Base-by-base conservation (phyloP, 257 asterid genomes). In the Ligustrum vulgare region DNA sequence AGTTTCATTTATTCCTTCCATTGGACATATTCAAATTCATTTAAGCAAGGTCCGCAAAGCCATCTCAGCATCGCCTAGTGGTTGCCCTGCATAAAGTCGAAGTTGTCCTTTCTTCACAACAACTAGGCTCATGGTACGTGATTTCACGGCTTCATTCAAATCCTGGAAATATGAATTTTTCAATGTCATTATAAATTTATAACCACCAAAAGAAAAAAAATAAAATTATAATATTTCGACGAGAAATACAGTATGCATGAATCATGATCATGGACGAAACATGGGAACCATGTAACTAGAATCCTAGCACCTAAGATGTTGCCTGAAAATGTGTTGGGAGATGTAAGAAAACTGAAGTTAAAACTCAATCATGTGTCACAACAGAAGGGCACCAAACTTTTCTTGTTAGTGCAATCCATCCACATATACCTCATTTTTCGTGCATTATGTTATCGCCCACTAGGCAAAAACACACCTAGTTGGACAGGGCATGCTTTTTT, bases 81-180 rank as follows among this genome's bases (percentile, higher is more conserved):
- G 93, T 76, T 94, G 98, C 65, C 99, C 99, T 54, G 94, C 96
- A 67, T 87, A 94, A 60, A 94, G 96, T 76, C 80, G 80, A 78
- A 94, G 94, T 56, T 89, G 87, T 56, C 98, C 97, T 87, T 82
- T 88, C 89, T 81, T 92, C 83, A 91, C 96, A 20, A 92, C 97
- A 32, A 92, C 71, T 60, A 82, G 90, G 75, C 80, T 83, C 83
- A 71, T 74, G 43, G 80, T 65, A 70, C 39, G 32, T 23, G 87
- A 80, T 75, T 84, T 80, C 41, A 82, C 83, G 11, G 80, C 87
- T 77, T 83, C 89, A 12, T 71, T 85, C 10, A 89, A 86, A 78
- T 94, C 98, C 99, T 94, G 86, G 71, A 79, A 79, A 63, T 18
- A 6, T 60, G 15, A 32, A 76, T 5, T 47, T 41, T 33, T 77